These are phyloP conservation scores for Septoria petroselini DNA, from an alignment of 2,329 filamentous ascomycete species.

Conservation along the genomic window DNA sequence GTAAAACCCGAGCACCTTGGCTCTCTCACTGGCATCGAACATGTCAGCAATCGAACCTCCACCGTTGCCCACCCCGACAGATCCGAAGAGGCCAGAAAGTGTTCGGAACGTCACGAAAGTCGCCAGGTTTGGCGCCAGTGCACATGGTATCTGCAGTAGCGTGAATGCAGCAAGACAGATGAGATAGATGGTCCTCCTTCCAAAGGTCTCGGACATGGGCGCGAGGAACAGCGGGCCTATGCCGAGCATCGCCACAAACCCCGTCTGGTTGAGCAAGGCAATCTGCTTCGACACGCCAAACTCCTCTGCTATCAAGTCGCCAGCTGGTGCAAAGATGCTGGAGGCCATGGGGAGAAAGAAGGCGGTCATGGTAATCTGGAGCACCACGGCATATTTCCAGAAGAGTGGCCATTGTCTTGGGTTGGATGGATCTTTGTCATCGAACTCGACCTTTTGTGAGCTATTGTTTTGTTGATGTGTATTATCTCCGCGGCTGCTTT, in stretches of 20 bases:
- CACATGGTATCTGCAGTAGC: slow-evolving; percentile 47
- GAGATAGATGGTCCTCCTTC: slow-evolving; percentile 45
- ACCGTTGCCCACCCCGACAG: slow-evolving; percentile 51
- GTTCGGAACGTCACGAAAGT: slow-evolving; percentile 45
- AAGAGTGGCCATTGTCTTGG: slow-evolving; percentile 17
- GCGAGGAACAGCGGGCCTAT: slow-evolving; percentile 48
- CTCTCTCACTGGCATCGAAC: slow-evolving; percentile 47
- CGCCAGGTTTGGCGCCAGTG: slow-evolving; percentile 46
- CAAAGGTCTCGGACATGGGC: slow-evolving; percentile 48
- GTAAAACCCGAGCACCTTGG: slow-evolving; percentile 46
- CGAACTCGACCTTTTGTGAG: slow-evolving; percentile 16
- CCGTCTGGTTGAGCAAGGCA: slow-evolving; percentile 49
- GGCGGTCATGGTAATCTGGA: slow-evolving; percentile 15
- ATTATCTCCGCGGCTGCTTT: too few relatives aligned
- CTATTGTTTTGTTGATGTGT: background rate
- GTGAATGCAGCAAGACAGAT: slow-evolving; percentile 45
- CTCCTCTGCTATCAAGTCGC: slow-evolving; percentile 41
- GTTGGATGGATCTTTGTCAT: slow-evolving; percentile 14
- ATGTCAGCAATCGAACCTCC: slow-evolving; percentile 51
- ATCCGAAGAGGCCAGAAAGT: slow-evolving; percentile 49
- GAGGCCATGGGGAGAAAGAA: slow-evolving; percentile 22
- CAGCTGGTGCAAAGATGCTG: slow-evolving; percentile 19
- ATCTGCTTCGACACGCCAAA: slow-evolving; percentile 40
- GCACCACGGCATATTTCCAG: slow-evolving; percentile 15
- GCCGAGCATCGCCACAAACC: slow-evolving; percentile 50